Evolutionary conservation across 2,329 filamentous ascomycete genomes (phyloP).

Genomic region (Penicillium sp.): DNA sequence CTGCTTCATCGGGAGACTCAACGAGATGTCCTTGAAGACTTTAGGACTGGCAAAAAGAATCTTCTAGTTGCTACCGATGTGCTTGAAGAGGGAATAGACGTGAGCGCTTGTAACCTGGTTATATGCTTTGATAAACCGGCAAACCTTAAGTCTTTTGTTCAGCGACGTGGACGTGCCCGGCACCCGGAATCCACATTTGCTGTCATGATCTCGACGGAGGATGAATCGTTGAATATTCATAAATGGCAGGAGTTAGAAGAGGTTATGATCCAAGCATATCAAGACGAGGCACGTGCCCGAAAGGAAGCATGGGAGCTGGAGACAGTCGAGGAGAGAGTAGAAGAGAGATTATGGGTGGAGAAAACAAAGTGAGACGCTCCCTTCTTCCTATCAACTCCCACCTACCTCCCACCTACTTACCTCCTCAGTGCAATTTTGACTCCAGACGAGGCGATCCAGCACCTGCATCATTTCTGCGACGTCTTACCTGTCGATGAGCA

Average conservation of each 20-base stretch:
- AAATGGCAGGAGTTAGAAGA: slow-evolving; percentile 70
- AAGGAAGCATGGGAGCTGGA: slow-evolving; percentile 54
- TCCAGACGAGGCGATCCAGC: slow-evolving; percentile 71
- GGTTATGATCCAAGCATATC: slow-evolving; percentile 71
- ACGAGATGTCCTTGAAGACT: slow-evolving; percentile 55
- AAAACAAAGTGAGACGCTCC: slow-evolving; percentile 24
- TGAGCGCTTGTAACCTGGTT: slow-evolving; percentile 65
- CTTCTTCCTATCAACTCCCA: neutral
- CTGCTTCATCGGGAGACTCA: slow-evolving; percentile 52
- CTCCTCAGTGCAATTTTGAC: slow-evolving; percentile 64
- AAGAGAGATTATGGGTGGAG: slow-evolving; percentile 43
- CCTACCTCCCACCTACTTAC: slow-evolving; percentile 2
- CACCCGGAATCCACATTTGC: slow-evolving; percentile 57
- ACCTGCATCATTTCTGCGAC: slow-evolving; percentile 80
- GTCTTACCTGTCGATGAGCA: slow-evolving; percentile 60
- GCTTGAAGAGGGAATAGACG: slow-evolving; percentile 63
- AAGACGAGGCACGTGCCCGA: slow-evolving; percentile 61
- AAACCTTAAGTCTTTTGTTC: slow-evolving; percentile 66
- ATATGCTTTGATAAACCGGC: slow-evolving; percentile 64
- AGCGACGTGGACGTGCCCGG: slow-evolving; percentile 65
- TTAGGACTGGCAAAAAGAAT: slow-evolving; percentile 55
- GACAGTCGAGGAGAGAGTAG: slow-evolving; percentile 43
- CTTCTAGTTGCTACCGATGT: slow-evolving; percentile 61
- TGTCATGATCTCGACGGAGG: slow-evolving; percentile 50
- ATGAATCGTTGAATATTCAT: slow-evolving; percentile 35